Conservation (phyloP, 495 filamentous ascomycete genomes). For the Pseudomonodictys pantanalensis region DNA sequence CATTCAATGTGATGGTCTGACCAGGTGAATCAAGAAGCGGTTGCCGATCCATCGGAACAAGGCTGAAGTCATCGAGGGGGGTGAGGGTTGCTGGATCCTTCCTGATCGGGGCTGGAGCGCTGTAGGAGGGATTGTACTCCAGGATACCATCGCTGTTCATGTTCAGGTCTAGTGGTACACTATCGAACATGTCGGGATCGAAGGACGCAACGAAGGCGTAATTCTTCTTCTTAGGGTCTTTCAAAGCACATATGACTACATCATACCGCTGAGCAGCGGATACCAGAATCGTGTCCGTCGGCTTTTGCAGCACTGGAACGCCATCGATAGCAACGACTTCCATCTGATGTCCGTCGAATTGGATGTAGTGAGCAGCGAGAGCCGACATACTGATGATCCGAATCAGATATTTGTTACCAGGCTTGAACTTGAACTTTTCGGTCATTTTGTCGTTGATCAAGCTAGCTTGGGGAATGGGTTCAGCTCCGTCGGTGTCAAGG, state of each 20-base stretch:
- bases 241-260: slow-evolving; percentile 9
- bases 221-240: slow-evolving; percentile 11
- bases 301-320: slow-evolving; percentile 9
- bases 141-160: slow-evolving; percentile 12
- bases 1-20: slow-evolving; percentile 6
- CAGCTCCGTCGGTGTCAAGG: not conserved
- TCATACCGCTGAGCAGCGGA: slow-evolving; percentile 28
- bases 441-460: slow-evolving; percentile 18
- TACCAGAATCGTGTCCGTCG: slow-evolving; percentile 13
- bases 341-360: slow-evolving; percentile 25
- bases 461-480: slow-evolving; percentile 7
- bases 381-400: slow-evolving; percentile 22
- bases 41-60: slow-evolving; percentile 21
- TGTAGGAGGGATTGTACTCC: not conserved
- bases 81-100: not conserved
- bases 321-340: slow-evolving; percentile 23
- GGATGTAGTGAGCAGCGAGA: slow-evolving; percentile 6
- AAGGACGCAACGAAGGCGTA: slow-evolving; percentile 10
- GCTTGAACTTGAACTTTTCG: slow-evolving; percentile 10
- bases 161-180: not conserved
- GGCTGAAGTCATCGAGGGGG: slow-evolving; percentile 25
- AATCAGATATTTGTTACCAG: slow-evolving; percentile 17
- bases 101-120: not conserved
- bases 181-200: slow-evolving; percentile 16
- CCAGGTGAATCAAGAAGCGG: not conserved